phyloP scores from a whole-genome alignment of 2,329 filamentous ascomycete species.

The Colletotrichum abscissum region DNA sequence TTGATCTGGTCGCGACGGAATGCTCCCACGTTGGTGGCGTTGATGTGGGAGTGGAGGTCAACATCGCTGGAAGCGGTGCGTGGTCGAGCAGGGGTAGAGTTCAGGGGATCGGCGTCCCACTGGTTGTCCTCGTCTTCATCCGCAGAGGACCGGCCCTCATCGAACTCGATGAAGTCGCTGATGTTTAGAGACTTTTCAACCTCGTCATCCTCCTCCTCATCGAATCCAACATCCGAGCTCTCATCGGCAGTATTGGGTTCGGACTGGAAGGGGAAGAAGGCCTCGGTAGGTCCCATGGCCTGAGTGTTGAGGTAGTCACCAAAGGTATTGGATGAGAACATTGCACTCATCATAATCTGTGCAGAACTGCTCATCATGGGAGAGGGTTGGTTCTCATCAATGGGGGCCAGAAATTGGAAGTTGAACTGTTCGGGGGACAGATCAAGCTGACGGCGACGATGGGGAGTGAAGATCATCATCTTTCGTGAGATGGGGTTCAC shows the following conservation, averaged over 20 bases:
- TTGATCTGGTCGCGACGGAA: constrained; percentile 79
- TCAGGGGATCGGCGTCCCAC: constrained; percentile 59
- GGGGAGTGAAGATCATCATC: constrained; percentile 73
- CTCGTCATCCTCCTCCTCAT: constrained; percentile 71
- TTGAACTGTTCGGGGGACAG: constrained; percentile 67
- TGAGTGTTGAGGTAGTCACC: constrained; percentile 71
- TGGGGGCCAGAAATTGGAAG: constrained; percentile 52
- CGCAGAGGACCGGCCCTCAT: constrained; percentile 67
- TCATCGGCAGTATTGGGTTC: constrained; percentile 68
- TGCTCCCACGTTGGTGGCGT: constrained; percentile 76
- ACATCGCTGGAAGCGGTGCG: constrained; percentile 60
- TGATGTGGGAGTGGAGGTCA: constrained; percentile 68
- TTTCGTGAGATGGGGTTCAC: constrained; percentile 68
- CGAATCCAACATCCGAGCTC: constrained; percentile 53
- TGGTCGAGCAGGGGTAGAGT: constrained; percentile 63
- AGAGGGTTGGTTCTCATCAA: constrained; percentile 52
- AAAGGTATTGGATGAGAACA: constrained; percentile 68
- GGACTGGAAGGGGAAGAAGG: constrained; percentile 77
- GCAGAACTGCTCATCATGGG: constrained; percentile 75
- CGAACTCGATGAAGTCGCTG: constrained; percentile 79
- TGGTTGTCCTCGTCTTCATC: constrained; percentile 67
- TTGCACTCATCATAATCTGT: constrained; percentile 83
- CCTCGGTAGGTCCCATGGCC: constrained; percentile 78
- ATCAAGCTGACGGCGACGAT: constrained; percentile 60
- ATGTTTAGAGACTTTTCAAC: constrained; percentile 73